Conservation (phyloP, 495 filamentous ascomycete genomes). For the Podospora fimiseda region DNA sequence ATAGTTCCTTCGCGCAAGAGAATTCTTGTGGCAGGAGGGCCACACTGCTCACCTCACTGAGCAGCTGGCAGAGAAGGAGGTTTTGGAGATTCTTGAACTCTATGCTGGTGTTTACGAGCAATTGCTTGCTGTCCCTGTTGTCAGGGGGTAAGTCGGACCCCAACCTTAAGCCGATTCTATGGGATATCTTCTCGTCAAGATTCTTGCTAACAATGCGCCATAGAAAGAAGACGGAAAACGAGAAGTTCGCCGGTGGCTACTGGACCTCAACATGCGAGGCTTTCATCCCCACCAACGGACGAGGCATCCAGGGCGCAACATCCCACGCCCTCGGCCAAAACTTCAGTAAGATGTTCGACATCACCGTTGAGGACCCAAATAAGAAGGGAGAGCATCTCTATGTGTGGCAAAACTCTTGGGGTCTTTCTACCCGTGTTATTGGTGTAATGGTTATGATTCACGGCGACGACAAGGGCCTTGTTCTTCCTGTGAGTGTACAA, state of each 20-base stretch:
- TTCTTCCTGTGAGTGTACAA: slow-evolving; percentile 55
- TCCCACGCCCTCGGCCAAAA: slow-evolving; percentile 94
- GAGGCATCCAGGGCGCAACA: slow-evolving; percentile 93
- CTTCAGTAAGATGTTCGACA: slow-evolving; percentile 97
- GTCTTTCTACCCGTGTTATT: slow-evolving; percentile 88
- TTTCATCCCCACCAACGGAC: slow-evolving; percentile 89
- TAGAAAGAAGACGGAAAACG: slow-evolving; percentile 73
- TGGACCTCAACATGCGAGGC: slow-evolving; percentile 94
- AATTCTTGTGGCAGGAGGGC: slow-evolving; percentile 98
- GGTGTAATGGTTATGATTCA: slow-evolving; percentile 99
- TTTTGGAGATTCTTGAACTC: slow-evolving; percentile 84
- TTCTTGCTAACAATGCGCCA: neutral
- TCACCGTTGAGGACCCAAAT: slow-evolving; percentile 85
- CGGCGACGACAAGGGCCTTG: slow-evolving; percentile 86
- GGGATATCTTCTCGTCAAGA: neutral
- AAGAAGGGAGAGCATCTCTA: slow-evolving; percentile 41
- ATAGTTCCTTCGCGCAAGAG: slow-evolving; percentile 74
- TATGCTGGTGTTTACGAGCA: slow-evolving; percentile 88
- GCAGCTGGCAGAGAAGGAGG: slow-evolving; percentile 70
- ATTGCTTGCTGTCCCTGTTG: slow-evolving; percentile 86
- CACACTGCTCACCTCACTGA: slow-evolving; percentile 91
- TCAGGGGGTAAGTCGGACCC: slow-evolving; percentile 46
- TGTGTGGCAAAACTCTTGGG: slow-evolving; percentile 95
- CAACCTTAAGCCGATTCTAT: neutral
- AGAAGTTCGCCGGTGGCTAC: slow-evolving; percentile 93